Base-by-base conservation (phyloP, 257 asterid genomes). In the Petunia secreta region DNA sequence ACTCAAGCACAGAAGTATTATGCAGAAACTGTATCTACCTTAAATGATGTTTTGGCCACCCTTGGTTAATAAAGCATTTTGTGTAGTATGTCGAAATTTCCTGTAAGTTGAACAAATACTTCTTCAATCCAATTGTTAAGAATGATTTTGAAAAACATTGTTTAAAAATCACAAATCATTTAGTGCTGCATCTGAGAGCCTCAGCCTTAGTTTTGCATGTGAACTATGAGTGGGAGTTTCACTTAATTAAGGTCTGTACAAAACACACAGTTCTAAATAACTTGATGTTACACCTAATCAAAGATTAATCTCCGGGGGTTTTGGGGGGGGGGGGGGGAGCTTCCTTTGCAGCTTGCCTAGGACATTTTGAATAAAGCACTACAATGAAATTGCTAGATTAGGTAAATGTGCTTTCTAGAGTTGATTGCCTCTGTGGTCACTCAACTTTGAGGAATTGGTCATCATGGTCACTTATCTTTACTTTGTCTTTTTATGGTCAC, bases 1-100 rank as follows among this genome's bases (percentile, higher is more conserved):
- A 2, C 88, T 10, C 85, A 91, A 64, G 97, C 99, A 37, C 95
- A 93, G 79, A 95, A 93, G 91, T 92, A 79, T 86, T 95, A 95
- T 50, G 94, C 94, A 34, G 89, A 88, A 60, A 91, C 97, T 66
- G 94, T 93, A 68, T 68, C 97, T 43, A 14, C 89, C 55, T 80
- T 95, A 81, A 89, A 90, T 82, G 90, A 89, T 83, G 95, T 95
- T 84, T 86, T 95, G 15, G 53, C 97, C 84, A 90, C 89, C 89
- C 88, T 95, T 84, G 96, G 97, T 81, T 95, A 91, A 87, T 63
- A 6, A 66, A 48, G 58, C 4, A 25, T 40, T 50, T 48, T 71
- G 60, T 71, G 44, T 34, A 71, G 44, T 71, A 50, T 71, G 77
- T 48, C 50, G 50, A 48, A 48, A 50, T 60, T 71, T 71, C 34